These are phyloP conservation scores for Tanozyma kutaoensis DNA, from an alignment of 805 yeast genomes.

Conservation along the genomic window DNA sequence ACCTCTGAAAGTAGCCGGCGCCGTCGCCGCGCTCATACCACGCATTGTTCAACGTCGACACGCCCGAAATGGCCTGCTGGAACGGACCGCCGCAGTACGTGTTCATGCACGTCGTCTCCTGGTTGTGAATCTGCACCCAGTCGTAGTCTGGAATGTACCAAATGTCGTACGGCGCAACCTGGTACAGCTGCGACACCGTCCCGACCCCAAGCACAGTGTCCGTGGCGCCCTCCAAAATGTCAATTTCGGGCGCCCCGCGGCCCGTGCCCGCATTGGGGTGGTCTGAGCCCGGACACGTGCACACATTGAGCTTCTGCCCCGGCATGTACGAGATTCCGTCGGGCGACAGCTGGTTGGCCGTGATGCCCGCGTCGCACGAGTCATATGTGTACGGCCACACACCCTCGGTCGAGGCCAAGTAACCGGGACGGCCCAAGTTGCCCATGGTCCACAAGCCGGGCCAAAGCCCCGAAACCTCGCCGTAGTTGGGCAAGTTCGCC, in stretches of 20 bases:
- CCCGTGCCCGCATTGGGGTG: constrained; percentile 86
- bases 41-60: constrained; percentile 18
- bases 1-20: constrained; percentile 24
- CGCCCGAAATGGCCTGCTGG: constrained; percentile 26
- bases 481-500: too few relatives aligned
- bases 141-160: constrained; percentile 30
- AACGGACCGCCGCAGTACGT: constrained; percentile 22
- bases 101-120: constrained; percentile 20
- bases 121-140: constrained; percentile 14
- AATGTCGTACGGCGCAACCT: constrained; percentile 30
- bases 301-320: constrained; percentile 65
- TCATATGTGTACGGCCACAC: constrained; percentile 91
- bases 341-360: constrained; percentile 81
- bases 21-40: too few relatives aligned
- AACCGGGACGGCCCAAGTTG: constrained; percentile 87
- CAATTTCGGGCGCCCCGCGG: constrained; percentile 84
- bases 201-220: too few relatives aligned
- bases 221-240: constrained; percentile 60
- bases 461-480: constrained; percentile 87
- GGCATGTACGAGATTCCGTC: constrained; percentile 84
- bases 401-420: constrained; percentile 76
- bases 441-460: constrained; percentile 97
- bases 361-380: constrained; percentile 85
- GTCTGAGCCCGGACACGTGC: constrained; percentile 72
- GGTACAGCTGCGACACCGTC: constrained; percentile 28